A percentile compares a stretch with the other conserved stretches of the same genome.
Conservation (phyloP, 495 filamentous ascomycete species). For the Aspergillus campestris region DNA sequence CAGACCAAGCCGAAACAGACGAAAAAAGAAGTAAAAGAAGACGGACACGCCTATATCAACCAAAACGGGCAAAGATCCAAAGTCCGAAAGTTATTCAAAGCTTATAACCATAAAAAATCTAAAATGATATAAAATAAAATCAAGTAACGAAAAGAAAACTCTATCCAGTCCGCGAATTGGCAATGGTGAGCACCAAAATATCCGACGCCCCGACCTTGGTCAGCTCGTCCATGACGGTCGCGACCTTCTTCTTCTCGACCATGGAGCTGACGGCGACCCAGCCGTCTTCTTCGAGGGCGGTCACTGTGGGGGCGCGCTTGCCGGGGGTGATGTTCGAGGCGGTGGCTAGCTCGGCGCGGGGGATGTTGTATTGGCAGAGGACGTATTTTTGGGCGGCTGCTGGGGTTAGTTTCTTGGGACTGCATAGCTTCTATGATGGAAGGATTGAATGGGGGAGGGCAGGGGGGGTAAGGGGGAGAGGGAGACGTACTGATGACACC, state of each 20-base stretch:
- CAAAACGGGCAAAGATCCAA: too few relatives aligned
- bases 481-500: conserved; percentile 82
- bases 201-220: conserved; percentile 73
- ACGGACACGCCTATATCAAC: too few relatives aligned
- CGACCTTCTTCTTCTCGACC: conserved; percentile 87
- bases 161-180: conserved; percentile 64
- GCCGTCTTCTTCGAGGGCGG: conserved; percentile 70
- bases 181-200: conserved; percentile 80
- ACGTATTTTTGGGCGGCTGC: conserved; percentile 85
- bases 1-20: too few relatives aligned
- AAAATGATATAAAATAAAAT: conserved; percentile 6
- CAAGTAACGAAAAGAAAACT: conserved; percentile 4
- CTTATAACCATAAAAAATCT: background rate
- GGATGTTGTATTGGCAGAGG: conserved; percentile 92
- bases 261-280: conserved; percentile 93
- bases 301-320: conserved; percentile 89
- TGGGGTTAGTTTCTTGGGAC: background rate
- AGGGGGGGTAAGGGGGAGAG: background rate
- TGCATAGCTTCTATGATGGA: background rate
- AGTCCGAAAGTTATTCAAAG: too few relatives aligned
- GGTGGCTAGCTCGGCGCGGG: conserved; percentile 51
- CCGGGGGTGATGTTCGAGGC: conserved; percentile 84
- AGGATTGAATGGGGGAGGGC: background rate
- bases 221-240: conserved; percentile 85
- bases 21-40: too few relatives aligned